Evolutionary conservation across 2,329 filamentous ascomycete species (phyloP).

Genomic region (Penicillium sp.): DNA sequence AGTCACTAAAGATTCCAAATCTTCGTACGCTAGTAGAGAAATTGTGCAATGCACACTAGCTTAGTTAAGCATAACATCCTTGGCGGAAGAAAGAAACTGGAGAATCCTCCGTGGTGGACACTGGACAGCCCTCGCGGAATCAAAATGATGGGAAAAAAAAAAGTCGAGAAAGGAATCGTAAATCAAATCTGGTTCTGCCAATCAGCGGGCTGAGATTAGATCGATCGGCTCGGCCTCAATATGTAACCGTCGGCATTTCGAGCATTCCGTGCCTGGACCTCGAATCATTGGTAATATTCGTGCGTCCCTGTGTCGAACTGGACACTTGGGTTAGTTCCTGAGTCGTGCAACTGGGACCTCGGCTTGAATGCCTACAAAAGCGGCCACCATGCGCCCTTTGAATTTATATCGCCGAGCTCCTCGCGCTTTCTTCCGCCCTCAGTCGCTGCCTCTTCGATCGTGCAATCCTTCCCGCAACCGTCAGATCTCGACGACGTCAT

Average conservation of each 20-base stretch:
- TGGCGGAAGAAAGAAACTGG: not conserved
- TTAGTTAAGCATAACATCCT: constrained; percentile 12
- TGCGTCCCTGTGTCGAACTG: not conserved
- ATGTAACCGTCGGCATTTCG: constrained; percentile 14
- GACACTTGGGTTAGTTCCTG: not conserved
- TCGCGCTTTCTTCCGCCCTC: constrained; percentile 1
- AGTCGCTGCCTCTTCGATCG: not conserved
- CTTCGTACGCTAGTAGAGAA: not conserved
- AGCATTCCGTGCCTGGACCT: constrained; percentile 23
- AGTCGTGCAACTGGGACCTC: constrained; percentile 11
- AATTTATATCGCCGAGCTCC: constrained; percentile 3
- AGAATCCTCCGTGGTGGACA: not conserved
- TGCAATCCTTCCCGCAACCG: constrained; percentile 10
- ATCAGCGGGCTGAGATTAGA: constrained; percentile 12
- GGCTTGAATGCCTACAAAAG: constrained; percentile 14
- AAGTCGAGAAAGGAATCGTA: not conserved
- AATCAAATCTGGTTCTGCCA: constrained; percentile 15
- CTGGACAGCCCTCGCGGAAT: not conserved
- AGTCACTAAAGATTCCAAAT: constrained; percentile 8
- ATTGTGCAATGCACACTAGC: constrained; percentile 4
- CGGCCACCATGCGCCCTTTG: constrained; percentile 15
- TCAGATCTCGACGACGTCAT: constrained; percentile 24
- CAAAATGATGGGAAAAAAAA: not conserved
- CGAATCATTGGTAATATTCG: constrained; percentile 24
- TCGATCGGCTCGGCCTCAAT: constrained; percentile 17